A percentile compares a stretch with the other conserved stretches of the same genome.
Conservation (phyloP, 805 yeast genomes). For the Tetrapisispora pingtungensis region DNA sequence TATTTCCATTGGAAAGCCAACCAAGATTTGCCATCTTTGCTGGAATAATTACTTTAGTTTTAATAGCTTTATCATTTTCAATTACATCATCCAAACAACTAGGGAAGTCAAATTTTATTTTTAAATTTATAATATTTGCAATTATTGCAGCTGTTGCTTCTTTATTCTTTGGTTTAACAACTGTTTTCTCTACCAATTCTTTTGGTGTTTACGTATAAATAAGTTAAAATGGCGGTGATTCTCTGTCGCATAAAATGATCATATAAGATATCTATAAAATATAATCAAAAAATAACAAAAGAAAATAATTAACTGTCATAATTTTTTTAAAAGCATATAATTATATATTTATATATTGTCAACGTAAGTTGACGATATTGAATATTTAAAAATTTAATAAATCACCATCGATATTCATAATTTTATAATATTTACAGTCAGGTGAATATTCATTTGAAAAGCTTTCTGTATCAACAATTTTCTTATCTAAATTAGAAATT, state of each 20-base stretch:
- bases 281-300: too few species aligned
- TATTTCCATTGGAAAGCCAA: slow-evolving; percentile 15
- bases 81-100: slow-evolving; percentile 10
- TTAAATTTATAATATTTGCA: slow-evolving; percentile 14
- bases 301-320: too few species aligned
- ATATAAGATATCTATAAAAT: too few species aligned
- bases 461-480: slow-evolving; percentile 19
- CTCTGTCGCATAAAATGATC: background rate
- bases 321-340: too few species aligned
- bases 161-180: slow-evolving; percentile 32
- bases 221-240: background rate
- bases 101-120: slow-evolving; percentile 3
- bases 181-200: slow-evolving; percentile 33
- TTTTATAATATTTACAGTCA: slow-evolving; percentile 17
- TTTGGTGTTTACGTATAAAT: slow-evolving; percentile 37
- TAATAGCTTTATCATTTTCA: slow-evolving; percentile 14
- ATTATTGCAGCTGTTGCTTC: slow-evolving; percentile 27
- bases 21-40: slow-evolving; percentile 18
- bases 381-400: slow-evolving; percentile 23
- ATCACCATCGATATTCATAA: slow-evolving; percentile 40
- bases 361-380: background rate
- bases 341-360: background rate
- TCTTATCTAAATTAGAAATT: slow-evolving; percentile 21
- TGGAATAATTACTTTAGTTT: slow-evolving; percentile 10
- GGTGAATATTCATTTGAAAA: slow-evolving; percentile 7